phyloP scores from a whole-genome alignment of 140 eudicot genomes.

The Anethum foeniculum region DNA sequence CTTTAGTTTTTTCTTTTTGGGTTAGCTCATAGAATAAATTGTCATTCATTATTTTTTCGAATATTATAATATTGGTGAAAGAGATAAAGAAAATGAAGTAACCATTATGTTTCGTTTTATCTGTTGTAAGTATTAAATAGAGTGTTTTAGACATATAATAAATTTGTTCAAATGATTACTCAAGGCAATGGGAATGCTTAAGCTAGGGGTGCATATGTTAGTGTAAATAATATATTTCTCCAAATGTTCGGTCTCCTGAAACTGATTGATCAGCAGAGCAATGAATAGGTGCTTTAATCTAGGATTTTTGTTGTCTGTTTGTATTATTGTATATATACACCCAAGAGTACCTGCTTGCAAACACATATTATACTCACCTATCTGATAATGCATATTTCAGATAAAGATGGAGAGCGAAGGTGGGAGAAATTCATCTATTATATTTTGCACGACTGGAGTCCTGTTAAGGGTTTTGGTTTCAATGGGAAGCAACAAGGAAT shows the following conservation, averaged over 20 bases:
- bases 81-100: not conserved
- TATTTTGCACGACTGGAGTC: conserved; percentile 93
- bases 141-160: not conserved
- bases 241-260: not conserved
- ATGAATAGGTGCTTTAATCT: not conserved
- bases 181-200: not conserved
- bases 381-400: conserved; percentile 31
- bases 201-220: not conserved
- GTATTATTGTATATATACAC: not conserved
- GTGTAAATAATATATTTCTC: not conserved
- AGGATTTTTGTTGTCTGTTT: not conserved
- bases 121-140: not conserved
- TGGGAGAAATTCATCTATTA: conserved; percentile 72
- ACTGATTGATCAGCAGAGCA: not conserved
- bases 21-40: not conserved
- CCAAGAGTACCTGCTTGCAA: not conserved
- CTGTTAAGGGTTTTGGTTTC: conserved; percentile 70
- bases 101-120: not conserved
- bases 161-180: not conserved
- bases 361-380: conserved; percentile 3
- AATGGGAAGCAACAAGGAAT: conserved; percentile 32
- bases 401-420: conserved; percentile 90
- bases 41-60: not conserved
- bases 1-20: not conserved
- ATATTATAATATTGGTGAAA: not conserved